A percentile compares a stretch with the other conserved stretches of the same genome.
These are phyloP conservation scores for Chamaecrista fasciculata DNA, from an alignment of 306 rosid genomes.

Conservation along the genomic window DNA sequence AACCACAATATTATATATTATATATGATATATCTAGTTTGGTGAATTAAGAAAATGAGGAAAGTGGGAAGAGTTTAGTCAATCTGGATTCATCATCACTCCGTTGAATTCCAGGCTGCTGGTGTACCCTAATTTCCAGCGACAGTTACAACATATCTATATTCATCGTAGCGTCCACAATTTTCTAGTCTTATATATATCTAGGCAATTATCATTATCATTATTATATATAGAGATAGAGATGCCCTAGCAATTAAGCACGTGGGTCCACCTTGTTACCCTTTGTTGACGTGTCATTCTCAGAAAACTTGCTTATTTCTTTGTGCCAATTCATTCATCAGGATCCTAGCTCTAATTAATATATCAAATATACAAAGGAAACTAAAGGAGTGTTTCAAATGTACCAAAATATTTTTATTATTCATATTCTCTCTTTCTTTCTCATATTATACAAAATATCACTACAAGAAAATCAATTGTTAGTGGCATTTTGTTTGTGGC, in stretches of 20 bases:
- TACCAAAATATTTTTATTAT: no score
- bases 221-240: no score
- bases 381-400: no score
- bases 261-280: slow-evolving; percentile 27
- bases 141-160: not conserved
- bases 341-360: no score
- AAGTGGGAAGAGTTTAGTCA: slow-evolving; percentile 34
- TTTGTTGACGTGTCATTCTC: slow-evolving; percentile 60
- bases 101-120: slow-evolving; percentile 22
- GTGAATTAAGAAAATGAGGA: slow-evolving; percentile 42
- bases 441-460: no score
- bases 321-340: no score
- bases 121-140: slow-evolving; percentile 21
- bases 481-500: no score
- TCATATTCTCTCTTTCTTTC: no score
- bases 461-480: no score
- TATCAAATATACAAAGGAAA: no score
- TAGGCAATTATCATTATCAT: not conserved
- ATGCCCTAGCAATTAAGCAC: not conserved
- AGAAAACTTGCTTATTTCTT: no score
- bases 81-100: slow-evolving; percentile 25
- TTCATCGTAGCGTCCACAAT: not conserved
- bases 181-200: not conserved
- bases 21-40: slow-evolving; percentile 34
- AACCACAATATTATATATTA: no score